Evolutionary conservation across 2,329 filamentous ascomycete genomes (phyloP).

Genomic region (Penicillium thymicola): DNA sequence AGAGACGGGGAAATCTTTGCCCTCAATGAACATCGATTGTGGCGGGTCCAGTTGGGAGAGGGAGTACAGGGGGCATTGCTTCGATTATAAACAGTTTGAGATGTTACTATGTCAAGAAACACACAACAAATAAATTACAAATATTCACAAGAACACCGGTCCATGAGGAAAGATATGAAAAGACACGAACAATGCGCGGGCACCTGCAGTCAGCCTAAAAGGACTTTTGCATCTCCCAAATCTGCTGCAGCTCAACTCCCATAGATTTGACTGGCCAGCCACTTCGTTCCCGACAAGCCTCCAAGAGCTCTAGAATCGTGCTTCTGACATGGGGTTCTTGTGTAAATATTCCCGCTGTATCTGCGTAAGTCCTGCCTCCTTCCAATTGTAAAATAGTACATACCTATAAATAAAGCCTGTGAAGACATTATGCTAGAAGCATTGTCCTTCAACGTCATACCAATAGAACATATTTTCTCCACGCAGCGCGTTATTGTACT

Average conservation of each 20-base stretch:
- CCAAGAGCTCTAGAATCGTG: too few relatives aligned
- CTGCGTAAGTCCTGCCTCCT: too few relatives aligned
- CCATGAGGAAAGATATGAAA: background rate
- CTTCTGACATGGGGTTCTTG: too few relatives aligned
- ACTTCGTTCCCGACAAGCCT: too few relatives aligned
- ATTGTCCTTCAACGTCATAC: too few relatives aligned
- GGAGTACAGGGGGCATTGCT: background rate
- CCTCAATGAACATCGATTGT: background rate
- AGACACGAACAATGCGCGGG: background rate
- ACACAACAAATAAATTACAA: background rate
- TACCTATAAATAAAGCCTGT: too few relatives aligned
- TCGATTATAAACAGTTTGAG: background rate
- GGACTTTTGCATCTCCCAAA: background rate
- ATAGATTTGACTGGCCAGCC: too few relatives aligned
- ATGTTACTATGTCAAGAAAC: background rate
- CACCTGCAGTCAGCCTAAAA: background rate
- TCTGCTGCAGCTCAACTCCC: background rate
- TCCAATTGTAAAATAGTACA: too few relatives aligned
- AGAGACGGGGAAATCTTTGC: background rate
- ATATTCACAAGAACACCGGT: background rate
- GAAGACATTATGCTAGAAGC: too few relatives aligned
- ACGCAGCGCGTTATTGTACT: too few relatives aligned
- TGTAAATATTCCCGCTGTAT: too few relatives aligned
- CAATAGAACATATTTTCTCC: too few relatives aligned
- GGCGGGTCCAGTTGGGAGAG: background rate